phyloP scores from a whole-genome alignment of 1,284 basidiomycete genomes.

The Erythrobasidium hasegawianum region DNA sequence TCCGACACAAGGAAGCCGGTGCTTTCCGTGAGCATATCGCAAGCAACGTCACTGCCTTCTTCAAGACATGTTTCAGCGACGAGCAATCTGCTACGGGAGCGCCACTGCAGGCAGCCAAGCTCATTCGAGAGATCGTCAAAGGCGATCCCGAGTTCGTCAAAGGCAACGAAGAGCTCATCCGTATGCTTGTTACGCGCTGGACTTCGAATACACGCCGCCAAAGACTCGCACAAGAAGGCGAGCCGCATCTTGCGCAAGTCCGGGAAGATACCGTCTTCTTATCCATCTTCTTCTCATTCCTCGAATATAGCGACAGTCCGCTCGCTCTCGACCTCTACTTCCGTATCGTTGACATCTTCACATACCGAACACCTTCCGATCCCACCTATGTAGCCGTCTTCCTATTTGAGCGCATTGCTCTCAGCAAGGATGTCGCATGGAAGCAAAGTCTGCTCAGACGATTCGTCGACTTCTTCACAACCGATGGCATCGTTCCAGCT shows the following conservation, averaged over 20 bases:
- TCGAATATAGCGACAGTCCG: constrained; percentile 61
- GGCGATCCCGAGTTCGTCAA: constrained; percentile 68
- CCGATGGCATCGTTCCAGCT: constrained; percentile 62
- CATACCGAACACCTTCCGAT: constrained; percentile 76
- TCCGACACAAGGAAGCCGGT: constrained; percentile 64
- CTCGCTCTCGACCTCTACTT: constrained; percentile 72
- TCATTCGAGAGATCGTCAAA: constrained; percentile 72
- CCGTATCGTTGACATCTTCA: constrained; percentile 79
- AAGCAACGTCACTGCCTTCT: constrained; percentile 61
- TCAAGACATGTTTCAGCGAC: constrained; percentile 49
- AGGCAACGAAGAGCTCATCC: constrained; percentile 45
- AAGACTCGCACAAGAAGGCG: constrained; percentile 51
- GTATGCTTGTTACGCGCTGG: constrained; percentile 49
- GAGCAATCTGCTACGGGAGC: constrained; percentile 37
- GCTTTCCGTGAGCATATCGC: constrained; percentile 70
- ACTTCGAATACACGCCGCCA: constrained; percentile 42
- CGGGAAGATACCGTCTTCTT: constrained; percentile 68
- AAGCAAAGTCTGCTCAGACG: constrained; percentile 77
- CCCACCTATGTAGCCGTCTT: constrained; percentile 77
- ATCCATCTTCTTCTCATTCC: constrained; percentile 65
- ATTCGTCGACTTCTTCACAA: constrained; percentile 80
- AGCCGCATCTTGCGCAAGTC: constrained; percentile 49
- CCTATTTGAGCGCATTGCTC: constrained; percentile 81
- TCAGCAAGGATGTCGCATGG: constrained; percentile 58
- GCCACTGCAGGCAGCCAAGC: constrained; percentile 40